Evolutionary conservation across 2,329 filamentous ascomycete species (phyloP), one percentile per base, ranked within the genome.

Genomic region (Calonectria naviculata): DNA sequence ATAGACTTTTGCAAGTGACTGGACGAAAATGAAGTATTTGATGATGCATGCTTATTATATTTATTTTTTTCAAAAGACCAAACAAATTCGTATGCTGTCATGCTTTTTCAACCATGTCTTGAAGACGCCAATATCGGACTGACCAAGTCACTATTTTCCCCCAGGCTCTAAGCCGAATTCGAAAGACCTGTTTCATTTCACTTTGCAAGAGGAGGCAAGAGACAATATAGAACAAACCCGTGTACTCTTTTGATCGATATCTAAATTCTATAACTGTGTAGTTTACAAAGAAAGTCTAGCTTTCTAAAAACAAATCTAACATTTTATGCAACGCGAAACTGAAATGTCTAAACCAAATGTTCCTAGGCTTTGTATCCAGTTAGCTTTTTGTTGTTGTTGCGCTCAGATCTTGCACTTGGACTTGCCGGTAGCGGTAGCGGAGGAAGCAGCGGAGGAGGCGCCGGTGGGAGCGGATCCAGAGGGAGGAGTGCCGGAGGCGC

Each of bases 351-450:
- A 24, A 56, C 52, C 52, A 56, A 56, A 56, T 24, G 21, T 56
- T 34, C 52, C 52, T 56, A 56, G 52, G 31, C 52, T 56, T 56
- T 56, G 24, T 15, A 19, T 36, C 52, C 52, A 36, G 52, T 56
- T 56, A 56, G 52, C 52, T 56, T 15, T 21, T n/a, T 38, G n/a
- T n/a, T 36, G 31, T 56, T n/a, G 31, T 19, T 24, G 52, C 31
- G 9, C 42, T 54, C 61, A 69, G 42, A 41, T 44, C 61, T 69
- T 65, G 67, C 61, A 69, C 67, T 69, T 69, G 49, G 67, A 41
- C 41, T 38, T 42, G 24, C 38, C 67, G 26, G 61, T 38, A 28
- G 67, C 12, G 19, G 67, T 41, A 4, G 58, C n/a, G 21, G 46
- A 34, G 5, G 61, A 29, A n/a, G 42, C 26, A 24, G 49, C 52